Conservation (phyloP, 179 eudicot genomes). For the Heliamphora pulchella region DNA sequence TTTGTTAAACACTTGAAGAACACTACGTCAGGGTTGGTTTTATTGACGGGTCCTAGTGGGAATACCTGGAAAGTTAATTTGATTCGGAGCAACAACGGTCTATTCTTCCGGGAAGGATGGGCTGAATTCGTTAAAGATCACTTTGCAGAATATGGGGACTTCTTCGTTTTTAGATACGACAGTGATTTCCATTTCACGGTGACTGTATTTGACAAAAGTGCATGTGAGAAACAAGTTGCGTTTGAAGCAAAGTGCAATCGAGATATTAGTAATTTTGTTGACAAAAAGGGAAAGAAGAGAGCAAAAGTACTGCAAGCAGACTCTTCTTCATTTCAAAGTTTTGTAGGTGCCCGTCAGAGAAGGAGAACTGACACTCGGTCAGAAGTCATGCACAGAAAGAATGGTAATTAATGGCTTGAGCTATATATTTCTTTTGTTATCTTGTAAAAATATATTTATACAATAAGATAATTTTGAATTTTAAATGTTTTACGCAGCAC, state of each 20-base stretch:
- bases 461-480: too few relatives aligned
- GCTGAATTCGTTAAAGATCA: slow-evolving; percentile 64
- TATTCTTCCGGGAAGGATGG: slow-evolving; percentile 72
- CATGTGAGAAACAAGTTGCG: slow-evolving; percentile 86
- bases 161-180: slow-evolving; percentile 70
- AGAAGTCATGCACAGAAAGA: too few relatives aligned
- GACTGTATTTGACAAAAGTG: slow-evolving; percentile 66
- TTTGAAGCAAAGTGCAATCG: slow-evolving; percentile 58
- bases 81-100: slow-evolving; percentile 36
- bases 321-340: too few relatives aligned
- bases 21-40: slow-evolving; percentile 38
- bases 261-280: slow-evolving; percentile 23
- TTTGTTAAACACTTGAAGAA: slow-evolving; percentile 54
- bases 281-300: slow-evolving; percentile 40
- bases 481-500: too few relatives aligned
- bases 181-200: slow-evolving; percentile 62
- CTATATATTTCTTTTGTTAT: too few relatives aligned
- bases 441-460: too few relatives aligned
- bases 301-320: slow-evolving; percentile 24
- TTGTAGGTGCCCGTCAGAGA: too few relatives aligned
- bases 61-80: slow-evolving; percentile 58
- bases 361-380: too few relatives aligned
- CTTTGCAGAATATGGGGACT: slow-evolving; percentile 58
- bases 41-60: slow-evolving; percentile 79
- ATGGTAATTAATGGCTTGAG: too few relatives aligned